A percentile compares a stretch with the other conserved stretches of the same genome.
Conservation (phyloP, 768 basidiomycete species). For the Hortiboletus campestris region DNA sequence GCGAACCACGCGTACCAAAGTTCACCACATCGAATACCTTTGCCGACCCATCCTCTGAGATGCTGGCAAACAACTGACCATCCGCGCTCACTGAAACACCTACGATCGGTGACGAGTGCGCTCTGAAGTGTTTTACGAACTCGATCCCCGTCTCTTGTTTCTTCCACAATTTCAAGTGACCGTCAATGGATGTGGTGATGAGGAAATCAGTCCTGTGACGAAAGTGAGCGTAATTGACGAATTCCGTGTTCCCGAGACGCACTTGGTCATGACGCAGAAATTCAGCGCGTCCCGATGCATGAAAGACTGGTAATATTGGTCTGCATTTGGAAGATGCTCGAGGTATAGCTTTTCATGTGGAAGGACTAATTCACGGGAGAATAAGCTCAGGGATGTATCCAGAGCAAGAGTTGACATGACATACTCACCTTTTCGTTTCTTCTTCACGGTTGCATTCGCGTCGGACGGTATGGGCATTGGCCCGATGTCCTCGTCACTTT, state of each 20-base stretch:
- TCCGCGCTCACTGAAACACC: conserved; percentile 87
- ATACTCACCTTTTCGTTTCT: conserved; percentile 78
- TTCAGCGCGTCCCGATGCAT: conserved; percentile 96
- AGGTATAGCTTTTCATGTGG: conserved; percentile 92
- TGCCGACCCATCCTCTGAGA: conserved; percentile 87
- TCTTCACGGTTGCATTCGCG: conserved; percentile 47
- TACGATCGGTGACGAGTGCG: conserved; percentile 77
- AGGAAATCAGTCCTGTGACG: conserved; percentile 80
- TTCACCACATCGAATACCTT: conserved; percentile 98
- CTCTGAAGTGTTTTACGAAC: conserved; percentile 97
- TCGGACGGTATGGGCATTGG: conserved; percentile 75
- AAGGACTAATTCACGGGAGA: conserved; percentile 56
- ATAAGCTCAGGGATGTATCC: conserved; percentile 1
- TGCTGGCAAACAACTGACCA: conserved; percentile 87
- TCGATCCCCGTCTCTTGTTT: conserved; percentile 95
- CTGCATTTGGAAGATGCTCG: conserved; percentile 86
- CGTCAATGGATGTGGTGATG: conserved; percentile 92
- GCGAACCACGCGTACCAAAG: conserved; percentile 67
- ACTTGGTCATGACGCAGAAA: conserved; percentile 88
- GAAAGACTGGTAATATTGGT: conserved; percentile 96
- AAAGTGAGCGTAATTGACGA: conserved; percentile 5
- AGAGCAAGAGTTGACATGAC: conserved; percentile 8
- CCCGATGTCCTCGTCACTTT: conserved; percentile 76
- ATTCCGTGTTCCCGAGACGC: conserved; percentile 19
- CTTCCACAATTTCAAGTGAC: conserved; percentile 98